Evolutionary conservation across 2,329 filamentous ascomycete species (phyloP).

Genomic region (Colletotrichum graminicola): DNA sequence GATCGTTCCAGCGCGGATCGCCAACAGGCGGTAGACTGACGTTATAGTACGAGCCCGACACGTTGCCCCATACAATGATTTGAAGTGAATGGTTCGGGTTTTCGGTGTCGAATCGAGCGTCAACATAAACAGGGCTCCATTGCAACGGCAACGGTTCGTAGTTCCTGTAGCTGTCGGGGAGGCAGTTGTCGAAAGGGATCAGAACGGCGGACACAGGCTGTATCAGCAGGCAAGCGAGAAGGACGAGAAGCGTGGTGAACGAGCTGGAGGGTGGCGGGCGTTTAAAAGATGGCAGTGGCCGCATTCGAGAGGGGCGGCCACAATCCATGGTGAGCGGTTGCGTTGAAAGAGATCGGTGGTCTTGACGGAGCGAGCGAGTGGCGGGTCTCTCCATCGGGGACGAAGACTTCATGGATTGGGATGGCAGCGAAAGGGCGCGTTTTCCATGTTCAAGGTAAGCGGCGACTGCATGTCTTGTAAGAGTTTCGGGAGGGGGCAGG

Average conservation of each 20-base stretch:
- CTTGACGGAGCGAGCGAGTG: slow-evolving; percentile 30
- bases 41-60: slow-evolving; percentile 76
- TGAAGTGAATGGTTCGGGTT: slow-evolving; percentile 74
- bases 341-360: background rate
- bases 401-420: slow-evolving; percentile 38
- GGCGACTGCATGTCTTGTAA: slow-evolving; percentile 37
- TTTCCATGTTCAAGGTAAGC: slow-evolving; percentile 37
- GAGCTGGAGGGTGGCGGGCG: slow-evolving; percentile 12
- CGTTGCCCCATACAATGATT: slow-evolving; percentile 90
- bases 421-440: slow-evolving; percentile 35
- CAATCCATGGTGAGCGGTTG: slow-evolving; percentile 24
- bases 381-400: slow-evolving; percentile 22
- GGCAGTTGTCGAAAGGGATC: slow-evolving; percentile 87
- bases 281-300: background rate
- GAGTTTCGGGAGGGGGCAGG: slow-evolving; percentile 23
- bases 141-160: slow-evolving; percentile 67
- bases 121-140: slow-evolving; percentile 81
- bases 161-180: slow-evolving; percentile 71
- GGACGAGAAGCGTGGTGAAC: slow-evolving; percentile 49
- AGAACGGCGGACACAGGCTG: slow-evolving; percentile 71
- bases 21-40: slow-evolving; percentile 70
- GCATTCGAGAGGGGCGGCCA: slow-evolving; percentile 3
- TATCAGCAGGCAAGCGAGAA: slow-evolving; percentile 55
- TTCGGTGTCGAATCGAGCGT: slow-evolving; percentile 77
- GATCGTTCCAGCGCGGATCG: slow-evolving; percentile 72